Evolutionary conservation across 768 basidiomycete species (phyloP).

Genomic region (Hygrocybe punicea): DNA sequence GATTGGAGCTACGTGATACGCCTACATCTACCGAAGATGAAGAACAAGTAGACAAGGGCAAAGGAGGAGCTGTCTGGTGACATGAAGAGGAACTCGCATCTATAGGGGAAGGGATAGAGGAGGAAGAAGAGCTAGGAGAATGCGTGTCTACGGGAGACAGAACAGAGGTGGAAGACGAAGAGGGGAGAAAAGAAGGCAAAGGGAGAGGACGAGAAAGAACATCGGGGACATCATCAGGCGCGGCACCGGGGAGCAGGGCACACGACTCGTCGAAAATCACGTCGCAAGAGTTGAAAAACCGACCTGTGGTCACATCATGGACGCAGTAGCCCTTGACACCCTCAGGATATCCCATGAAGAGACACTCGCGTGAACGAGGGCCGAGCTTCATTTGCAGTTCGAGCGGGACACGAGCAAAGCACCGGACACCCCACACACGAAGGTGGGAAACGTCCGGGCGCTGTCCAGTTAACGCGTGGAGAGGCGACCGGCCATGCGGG

Average conservation of each 20-base stretch:
- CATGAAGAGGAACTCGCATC: too few relatives aligned
- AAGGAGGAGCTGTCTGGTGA: too few relatives aligned
- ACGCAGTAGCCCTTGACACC: conserved; percentile 28
- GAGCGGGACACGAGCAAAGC: conserved; percentile 31
- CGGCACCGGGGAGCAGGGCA: neutral
- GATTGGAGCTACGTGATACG: too few relatives aligned
- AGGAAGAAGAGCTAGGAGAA: neutral
- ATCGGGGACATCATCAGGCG: neutral
- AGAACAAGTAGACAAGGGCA: too few relatives aligned
- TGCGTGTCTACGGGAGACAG: neutral
- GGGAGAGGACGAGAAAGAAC: neutral
- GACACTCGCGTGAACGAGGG: conserved; percentile 14
- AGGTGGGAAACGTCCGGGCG: conserved; percentile 30
- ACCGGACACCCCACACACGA: conserved; percentile 30
- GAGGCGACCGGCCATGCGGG: conserved; percentile 17
- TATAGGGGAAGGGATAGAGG: neutral
- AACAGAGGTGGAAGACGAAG: neutral
- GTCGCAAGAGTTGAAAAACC: conserved; percentile 17
- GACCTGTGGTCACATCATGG: neutral
- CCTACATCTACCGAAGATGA: too few relatives aligned
- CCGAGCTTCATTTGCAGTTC: conserved; percentile 25
- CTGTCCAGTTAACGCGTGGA: conserved; percentile 13
- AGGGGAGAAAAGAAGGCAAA: neutral
- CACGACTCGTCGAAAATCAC: conserved; percentile 28
- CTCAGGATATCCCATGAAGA: conserved; percentile 27